Evolutionary conservation across 164 flowering plant genomes (phyloP).

Genomic region (Amborella trichopoda): DNA sequence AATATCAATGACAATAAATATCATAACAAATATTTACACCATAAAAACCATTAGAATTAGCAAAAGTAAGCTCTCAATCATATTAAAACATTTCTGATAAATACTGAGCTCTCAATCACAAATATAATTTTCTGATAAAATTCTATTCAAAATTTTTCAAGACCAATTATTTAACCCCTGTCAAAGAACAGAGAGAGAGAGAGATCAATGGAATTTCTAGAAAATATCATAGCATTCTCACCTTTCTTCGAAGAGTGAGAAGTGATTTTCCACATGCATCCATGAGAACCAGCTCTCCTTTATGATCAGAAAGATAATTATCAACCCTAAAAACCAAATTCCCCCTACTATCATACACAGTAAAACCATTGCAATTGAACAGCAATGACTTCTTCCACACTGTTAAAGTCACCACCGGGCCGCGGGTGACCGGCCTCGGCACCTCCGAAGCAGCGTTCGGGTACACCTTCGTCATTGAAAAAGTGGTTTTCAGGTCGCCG

Average conservation of each 20-base stretch:
- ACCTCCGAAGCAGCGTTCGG: slow-evolving; percentile 11
- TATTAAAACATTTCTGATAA: background rate
- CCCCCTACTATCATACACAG: slow-evolving; percentile 46
- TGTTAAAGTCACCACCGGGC: slow-evolving; percentile 20
- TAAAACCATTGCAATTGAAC: slow-evolving; percentile 55
- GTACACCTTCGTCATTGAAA: slow-evolving; percentile 14
- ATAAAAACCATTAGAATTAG: too few species aligned
- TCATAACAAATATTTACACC: too few species aligned
- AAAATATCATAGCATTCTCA: slow-evolving; percentile 4
- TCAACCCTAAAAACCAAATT: slow-evolving; percentile 55
- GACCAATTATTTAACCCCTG: too few species aligned
- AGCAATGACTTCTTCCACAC: slow-evolving; percentile 73
- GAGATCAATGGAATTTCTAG: background rate
- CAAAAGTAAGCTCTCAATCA: background rate
- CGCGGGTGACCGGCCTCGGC: slow-evolving; percentile 1
- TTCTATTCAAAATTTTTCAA: background rate
- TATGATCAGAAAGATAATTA: slow-evolving; percentile 30
- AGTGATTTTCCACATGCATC: slow-evolving; percentile 53
- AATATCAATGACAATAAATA: too few species aligned
- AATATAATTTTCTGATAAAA: background rate
- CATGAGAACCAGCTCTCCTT: slow-evolving; percentile 49
- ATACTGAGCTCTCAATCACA: background rate
- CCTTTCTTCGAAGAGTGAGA: slow-evolving; percentile 74
- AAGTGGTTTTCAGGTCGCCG: background rate
- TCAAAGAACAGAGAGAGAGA: too few species aligned